These are phyloP conservation scores for Aspergillus sp. DNA, from an alignment of 2,329 filamentous ascomycete species.

Conservation along the genomic window DNA sequence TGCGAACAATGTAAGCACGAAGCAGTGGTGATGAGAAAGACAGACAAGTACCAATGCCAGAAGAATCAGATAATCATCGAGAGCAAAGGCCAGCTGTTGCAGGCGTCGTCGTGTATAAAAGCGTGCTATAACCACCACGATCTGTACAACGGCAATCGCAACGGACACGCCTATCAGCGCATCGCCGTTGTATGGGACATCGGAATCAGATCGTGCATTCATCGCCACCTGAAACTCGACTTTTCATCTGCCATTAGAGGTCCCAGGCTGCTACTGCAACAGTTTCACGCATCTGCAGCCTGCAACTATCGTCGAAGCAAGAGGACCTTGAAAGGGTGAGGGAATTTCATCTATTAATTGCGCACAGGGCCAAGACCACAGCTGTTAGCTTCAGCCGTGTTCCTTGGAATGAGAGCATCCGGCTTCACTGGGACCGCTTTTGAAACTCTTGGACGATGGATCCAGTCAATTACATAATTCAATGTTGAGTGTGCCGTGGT, in stretches of 20 bases:
- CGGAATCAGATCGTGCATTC: neutral
- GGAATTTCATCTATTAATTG: neutral
- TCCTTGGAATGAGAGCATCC: neutral
- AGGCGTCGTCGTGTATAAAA: constrained; percentile 28
- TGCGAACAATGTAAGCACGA: constrained; percentile 1
- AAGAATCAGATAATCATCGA: constrained; percentile 29
- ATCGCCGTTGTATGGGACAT: constrained; percentile 15
- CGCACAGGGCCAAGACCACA: neutral
- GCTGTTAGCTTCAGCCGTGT: neutral
- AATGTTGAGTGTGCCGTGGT: neutral
- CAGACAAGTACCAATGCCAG: constrained; percentile 22
- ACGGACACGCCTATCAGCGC: constrained; percentile 22
- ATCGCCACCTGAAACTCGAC: neutral
- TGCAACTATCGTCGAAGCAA: neutral
- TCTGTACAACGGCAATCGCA: constrained; percentile 23
- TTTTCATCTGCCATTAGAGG: neutral
- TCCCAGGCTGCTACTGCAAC: neutral
- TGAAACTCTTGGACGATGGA: neutral
- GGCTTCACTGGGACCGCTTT: neutral
- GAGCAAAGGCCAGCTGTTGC: constrained; percentile 18
- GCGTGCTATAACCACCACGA: constrained; percentile 22
- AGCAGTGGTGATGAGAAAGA: neutral
- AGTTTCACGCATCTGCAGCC: neutral
- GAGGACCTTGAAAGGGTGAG: neutral
- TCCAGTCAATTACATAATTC: neutral